Evolutionary conservation across 1,284 basidiomycete species (phyloP).

Genomic region (Cutaneotrichosporon dermatis): DNA sequence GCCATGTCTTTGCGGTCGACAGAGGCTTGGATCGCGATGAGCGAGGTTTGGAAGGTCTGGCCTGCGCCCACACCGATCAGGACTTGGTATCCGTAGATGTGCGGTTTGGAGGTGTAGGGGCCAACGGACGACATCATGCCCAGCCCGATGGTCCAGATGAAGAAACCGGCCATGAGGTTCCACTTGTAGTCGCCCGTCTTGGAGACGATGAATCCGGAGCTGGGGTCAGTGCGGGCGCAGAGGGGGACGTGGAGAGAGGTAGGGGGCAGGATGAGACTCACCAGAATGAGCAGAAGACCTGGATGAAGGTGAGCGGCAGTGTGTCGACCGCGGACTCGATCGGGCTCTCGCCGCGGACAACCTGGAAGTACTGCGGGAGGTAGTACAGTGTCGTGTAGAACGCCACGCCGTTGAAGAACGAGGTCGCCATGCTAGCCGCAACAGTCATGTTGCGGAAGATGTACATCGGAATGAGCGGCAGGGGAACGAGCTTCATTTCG

Average conservation of each 20-base stretch:
- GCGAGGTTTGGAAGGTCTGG: constrained; percentile 33
- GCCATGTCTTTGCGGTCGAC: constrained; percentile 35
- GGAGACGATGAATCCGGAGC: constrained; percentile 58
- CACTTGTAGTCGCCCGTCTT: constrained; percentile 61
- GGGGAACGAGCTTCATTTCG: constrained; percentile 64
- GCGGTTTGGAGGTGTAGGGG: constrained; percentile 52
- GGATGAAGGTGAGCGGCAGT: constrained; percentile 60
- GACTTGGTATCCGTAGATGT: constrained; percentile 62
- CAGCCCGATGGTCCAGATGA: constrained; percentile 61
- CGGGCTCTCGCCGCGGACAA: constrained; percentile 60
- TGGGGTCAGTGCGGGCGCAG: background rate
- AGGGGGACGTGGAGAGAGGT: too few relatives aligned
- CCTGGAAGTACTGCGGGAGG: constrained; percentile 68
- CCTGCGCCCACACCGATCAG: constrained; percentile 65
- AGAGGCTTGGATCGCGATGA: constrained; percentile 54
- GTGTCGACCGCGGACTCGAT: constrained; percentile 60
- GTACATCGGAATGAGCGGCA: constrained; percentile 65
- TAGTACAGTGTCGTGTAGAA: constrained; percentile 24
- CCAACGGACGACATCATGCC: constrained; percentile 63
- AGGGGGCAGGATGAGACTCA: background rate
- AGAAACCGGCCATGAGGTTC: constrained; percentile 62
- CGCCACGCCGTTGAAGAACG: constrained; percentile 59
- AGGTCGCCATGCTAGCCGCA: constrained; percentile 61
- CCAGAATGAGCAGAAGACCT: constrained; percentile 52
- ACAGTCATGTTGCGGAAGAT: constrained; percentile 68